Base-by-base conservation (phyloP, 805 yeast genomes). In the Cyberlindnera euphorbiiphila region DNA sequence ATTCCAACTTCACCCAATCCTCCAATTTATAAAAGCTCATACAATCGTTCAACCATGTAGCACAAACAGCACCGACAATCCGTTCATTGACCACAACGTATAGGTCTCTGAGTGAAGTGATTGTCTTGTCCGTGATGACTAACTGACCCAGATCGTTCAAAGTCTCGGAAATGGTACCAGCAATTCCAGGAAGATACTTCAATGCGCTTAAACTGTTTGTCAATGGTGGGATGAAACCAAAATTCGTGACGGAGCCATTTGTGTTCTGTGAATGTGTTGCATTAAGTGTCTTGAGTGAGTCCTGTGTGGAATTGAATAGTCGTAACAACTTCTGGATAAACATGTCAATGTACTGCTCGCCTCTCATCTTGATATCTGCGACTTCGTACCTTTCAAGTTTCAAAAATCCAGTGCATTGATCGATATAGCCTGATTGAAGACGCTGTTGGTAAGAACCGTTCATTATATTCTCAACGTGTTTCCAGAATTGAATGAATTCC, bases 201-300 rank as follows among this genome's bases (percentile, higher is more conserved):
- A 78, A 56, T 3, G 82, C 67, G 31, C 85, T 69, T 17, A 84
- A 61, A 8, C 82, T 72, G 51, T 81, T 84, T 1, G 87, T 67
- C 37, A 66, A 65, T 1, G 81, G 80, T 4, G 91, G 89, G 16
- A 81, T 53, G 49, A 78, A 79, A 1, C 81, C 80, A 54, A 65
- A 74, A 24, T 60, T 59, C 6, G 46, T 31, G 1, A 65, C 54
- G 2, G 50, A 29, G 6, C 65, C 66, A 9, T 57, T 47, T 10
- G 49, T 43, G 6, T 39, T 40, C 4, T 39, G 43, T 13, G 46
- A 40, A 10, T 37, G 41, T 10, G 39, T 11, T 9, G 36, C 14
- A 8, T 34, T 36, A 0, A 51, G 31, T 6, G 36, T 32, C 32
- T 45, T 45, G 7, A 47, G 32, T 6, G 50, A 42, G 4, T 47